Evolutionary conservation across 2,329 filamentous ascomycete species (phyloP).

Genomic region (Sphaerulina vaccinii): DNA sequence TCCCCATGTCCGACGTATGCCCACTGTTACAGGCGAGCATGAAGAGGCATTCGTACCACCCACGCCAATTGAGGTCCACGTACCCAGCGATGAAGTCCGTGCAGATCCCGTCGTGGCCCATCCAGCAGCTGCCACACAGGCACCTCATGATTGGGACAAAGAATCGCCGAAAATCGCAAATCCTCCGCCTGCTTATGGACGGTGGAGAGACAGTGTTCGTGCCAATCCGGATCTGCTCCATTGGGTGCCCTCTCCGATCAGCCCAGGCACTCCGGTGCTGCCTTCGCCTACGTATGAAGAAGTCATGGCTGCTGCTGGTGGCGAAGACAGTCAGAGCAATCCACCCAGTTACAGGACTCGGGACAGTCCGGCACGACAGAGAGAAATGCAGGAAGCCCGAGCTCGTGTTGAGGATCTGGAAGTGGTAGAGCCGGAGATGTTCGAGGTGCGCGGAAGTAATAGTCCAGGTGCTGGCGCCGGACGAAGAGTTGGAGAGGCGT

Average conservation of each 20-base stretch:
- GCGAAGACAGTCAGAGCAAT: constrained; percentile 16
- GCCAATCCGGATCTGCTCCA: constrained; percentile 79
- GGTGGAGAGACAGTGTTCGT: constrained; percentile 80
- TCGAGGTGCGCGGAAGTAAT: constrained; percentile 23
- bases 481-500: constrained; percentile 18
- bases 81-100: constrained; percentile 57
- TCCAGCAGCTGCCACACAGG: constrained; percentile 34
- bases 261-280: constrained; percentile 25
- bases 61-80: constrained; percentile 72
- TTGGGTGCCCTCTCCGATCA: constrained; percentile 52
- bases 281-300: constrained; percentile 37
- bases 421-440: constrained; percentile 32
- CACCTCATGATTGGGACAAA: constrained; percentile 27
- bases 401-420: constrained; percentile 23
- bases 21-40: constrained; percentile 15
- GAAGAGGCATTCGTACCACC: constrained; percentile 61
- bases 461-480: constrained; percentile 9
- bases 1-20: constrained; percentile 29
- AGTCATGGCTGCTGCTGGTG: constrained; percentile 24
- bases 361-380: constrained; percentile 29
- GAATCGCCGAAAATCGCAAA: constrained; percentile 26
- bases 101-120: constrained; percentile 24
- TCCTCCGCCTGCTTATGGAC: constrained; percentile 79
- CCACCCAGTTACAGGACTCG: constrained; percentile 34
- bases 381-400: constrained; percentile 26